Conservation (phyloP, 306 rosid species). For the Rosa rugosa region DNA sequence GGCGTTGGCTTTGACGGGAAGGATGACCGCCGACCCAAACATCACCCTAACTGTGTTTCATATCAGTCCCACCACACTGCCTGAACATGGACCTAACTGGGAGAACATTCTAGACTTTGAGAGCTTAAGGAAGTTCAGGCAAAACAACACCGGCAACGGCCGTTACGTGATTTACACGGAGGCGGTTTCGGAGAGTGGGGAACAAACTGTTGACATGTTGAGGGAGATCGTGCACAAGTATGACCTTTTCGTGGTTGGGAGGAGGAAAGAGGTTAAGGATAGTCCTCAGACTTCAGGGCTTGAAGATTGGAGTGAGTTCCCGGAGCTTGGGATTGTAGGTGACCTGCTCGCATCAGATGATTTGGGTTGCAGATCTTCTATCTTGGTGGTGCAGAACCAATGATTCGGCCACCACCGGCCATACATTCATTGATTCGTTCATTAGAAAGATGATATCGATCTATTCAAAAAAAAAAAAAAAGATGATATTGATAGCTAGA, state of each 20-base stretch:
- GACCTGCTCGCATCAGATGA: conserved; percentile 61
- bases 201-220: conserved; percentile 31
- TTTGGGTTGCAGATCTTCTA: conserved; percentile 39
- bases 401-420: neutral
- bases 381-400: conserved; percentile 50
- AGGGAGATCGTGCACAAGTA: conserved; percentile 28
- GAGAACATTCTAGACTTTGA: neutral
- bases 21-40: conserved; percentile 45
- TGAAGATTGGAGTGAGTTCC: conserved; percentile 67
- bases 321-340: conserved; percentile 63
- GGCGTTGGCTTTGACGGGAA: conserved; percentile 35
- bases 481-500: too few relatives aligned
- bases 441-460: too few relatives aligned
- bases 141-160: neutral
- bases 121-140: conserved; percentile 9
- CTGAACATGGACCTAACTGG: neutral
- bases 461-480: too few relatives aligned
- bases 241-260: conserved; percentile 57
- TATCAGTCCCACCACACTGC: neutral
- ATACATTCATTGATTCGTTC: neutral
- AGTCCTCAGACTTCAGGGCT: conserved; percentile 47
- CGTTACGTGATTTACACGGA: neutral
- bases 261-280: conserved; percentile 33
- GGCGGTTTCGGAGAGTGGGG: neutral
- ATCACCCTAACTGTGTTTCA: conserved; percentile 4